Conservation (phyloP, 129 eudicot genomes). For the Centrapalus pauciflorus region DNA sequence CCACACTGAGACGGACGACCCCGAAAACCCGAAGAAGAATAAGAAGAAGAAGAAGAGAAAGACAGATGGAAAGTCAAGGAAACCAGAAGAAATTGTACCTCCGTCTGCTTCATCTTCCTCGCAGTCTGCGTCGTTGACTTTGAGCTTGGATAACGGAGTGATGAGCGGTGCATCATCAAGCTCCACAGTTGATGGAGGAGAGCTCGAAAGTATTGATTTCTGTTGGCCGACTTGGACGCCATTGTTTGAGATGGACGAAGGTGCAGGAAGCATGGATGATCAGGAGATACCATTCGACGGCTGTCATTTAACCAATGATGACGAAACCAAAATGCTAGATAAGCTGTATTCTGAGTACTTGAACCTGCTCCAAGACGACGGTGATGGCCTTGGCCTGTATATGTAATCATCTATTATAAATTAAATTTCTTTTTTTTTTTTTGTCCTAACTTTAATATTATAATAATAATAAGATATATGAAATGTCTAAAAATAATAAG, state of each 20-base stretch:
- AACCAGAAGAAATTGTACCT: background rate
- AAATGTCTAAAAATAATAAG: no score
- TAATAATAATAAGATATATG: no score
- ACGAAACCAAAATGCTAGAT: slow-evolving; percentile 14
- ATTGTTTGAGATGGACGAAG: slow-evolving; percentile 22
- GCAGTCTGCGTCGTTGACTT: slow-evolving; percentile 15
- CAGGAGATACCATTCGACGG: background rate
- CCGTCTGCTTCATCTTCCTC: slow-evolving; percentile 11
- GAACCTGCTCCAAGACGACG: slow-evolving; percentile 8
- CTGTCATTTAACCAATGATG: background rate
- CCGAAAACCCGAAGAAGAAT: background rate
- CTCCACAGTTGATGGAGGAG: slow-evolving; percentile 10
- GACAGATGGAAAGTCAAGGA: slow-evolving; percentile 1
- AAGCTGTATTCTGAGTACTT: slow-evolving; percentile 17
- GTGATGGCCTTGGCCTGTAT: no score
- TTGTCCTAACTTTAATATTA: no score
- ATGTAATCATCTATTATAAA: no score
- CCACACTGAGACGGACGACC: background rate
- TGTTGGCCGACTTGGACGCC: slow-evolving; percentile 28
- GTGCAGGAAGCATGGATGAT: slow-evolving; percentile 3
- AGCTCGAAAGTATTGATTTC: slow-evolving; percentile 19
- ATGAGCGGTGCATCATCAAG: slow-evolving; percentile 18
- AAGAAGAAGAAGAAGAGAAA: slow-evolving; percentile 16
- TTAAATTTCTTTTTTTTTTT: no score
- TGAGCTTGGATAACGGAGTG: background rate